Base-by-base conservation (phyloP, 108 stramenopile genomes). In the Licmophora abbreviata region DNA sequence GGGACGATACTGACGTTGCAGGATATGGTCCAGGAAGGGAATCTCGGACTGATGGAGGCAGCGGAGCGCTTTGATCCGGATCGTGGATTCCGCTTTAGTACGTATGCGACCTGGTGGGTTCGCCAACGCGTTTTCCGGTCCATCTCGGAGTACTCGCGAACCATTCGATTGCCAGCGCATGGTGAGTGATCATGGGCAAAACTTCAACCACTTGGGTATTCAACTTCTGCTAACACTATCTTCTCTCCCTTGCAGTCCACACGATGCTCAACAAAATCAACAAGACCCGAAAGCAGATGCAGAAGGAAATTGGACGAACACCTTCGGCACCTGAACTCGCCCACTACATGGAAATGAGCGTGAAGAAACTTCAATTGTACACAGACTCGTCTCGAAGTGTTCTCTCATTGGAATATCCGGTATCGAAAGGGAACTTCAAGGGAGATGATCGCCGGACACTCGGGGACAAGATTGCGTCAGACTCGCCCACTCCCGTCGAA, bases 81-180 rank as follows among this genome's bases (percentile, higher is more conserved):
- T 26, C 67, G 77, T 14, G 93, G 93, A 9, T 78, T 74, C 46
- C 71, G 85, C 31, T 94, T 97, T 58, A 73, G 69, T 24, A 97
- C 96, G 6, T 97, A 97, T 68, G 93, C 92, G 0, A 74, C 85
- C 20, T 94, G 77, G 58, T 97, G 96, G 96, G 76, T 97, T 15
- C 67, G 81, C 35, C 96, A 97, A 66, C 54, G 92, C 10, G 83
- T 97, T 18, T 42, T 85, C 10, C 76, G 88, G n/a, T 74, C 84
- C 29, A 84, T 94, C 37, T 77, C 79, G 0, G 90, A 93, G 44
- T 69, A 71, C 7, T 79, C 79, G 25, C 68, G 93, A 18, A 64
- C 77, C 0, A 90, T 97, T 54, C 84, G 95, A 21, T 60, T 97
- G 24, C 95, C 95, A 26, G 88, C 77, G 23, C 89, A 88, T 53